Evolutionary conservation across 108 stramenopile species (phyloP), one percentile per base, ranked within the genome.

Genomic region (Aureococcus anophagefferens): DNA sequence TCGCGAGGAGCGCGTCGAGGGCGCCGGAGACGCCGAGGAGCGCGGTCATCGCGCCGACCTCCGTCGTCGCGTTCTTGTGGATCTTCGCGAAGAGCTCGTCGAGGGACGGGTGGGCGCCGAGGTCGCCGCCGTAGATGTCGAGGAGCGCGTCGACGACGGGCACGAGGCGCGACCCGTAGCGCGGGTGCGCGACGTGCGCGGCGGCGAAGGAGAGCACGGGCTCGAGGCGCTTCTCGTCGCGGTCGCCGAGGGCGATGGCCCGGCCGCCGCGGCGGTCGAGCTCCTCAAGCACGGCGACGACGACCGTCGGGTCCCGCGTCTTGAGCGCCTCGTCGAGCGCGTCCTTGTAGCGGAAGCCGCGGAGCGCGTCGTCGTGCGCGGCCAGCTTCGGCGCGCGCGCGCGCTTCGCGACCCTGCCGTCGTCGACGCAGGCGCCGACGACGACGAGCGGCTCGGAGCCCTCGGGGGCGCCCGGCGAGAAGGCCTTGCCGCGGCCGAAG

Each of bases 171-270:
- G 29, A 1, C 3, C 65, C 28, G 74, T 74, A 81, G 40, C 77
- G 72, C n/a, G 80, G 75, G 73, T 77, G 33, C 21, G 63, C 40
- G 7, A 78, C 34, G 69, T 72, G 70, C 33, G 33, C 44, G 29
- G 71, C 72, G 37, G 68, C 14, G 59, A 81, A 81, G 30, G 80
- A 40, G 40, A 81, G 67, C 30, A 81, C 21, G 13, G 80, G 77
- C 66, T 78, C 80, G 32, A 81, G 68, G 1, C 30, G 25, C 5
- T 33, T 35, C 25, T 77, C 80, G 33, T 81, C 73, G 9, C 80
- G 72, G 7, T 46, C 65, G n/a, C 73, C 25, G 15, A 81, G 45
- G 4, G 80, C 80, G 31, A 34, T 45, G 17, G 63, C 35, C 25
- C 74, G 35, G 34, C 80, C 80, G 29, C 64, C 63, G 35, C 80